Base-by-base conservation (phyloP, 179 eudicot genomes). In the Actinidia arguta region DNA sequence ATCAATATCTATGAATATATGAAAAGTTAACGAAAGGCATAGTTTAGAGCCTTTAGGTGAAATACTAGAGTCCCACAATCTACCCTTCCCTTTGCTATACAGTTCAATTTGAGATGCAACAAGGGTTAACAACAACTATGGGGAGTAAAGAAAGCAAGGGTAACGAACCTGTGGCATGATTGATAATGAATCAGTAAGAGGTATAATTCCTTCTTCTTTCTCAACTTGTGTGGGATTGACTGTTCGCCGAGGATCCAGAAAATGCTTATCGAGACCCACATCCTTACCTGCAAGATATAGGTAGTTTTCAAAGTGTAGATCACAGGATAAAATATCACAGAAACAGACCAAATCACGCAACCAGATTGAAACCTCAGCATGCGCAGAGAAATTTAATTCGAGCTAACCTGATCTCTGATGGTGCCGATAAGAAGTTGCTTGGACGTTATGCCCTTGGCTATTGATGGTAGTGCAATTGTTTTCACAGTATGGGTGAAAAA, bases 211-310 rank as follows among this genome's bases (percentile, higher is more conserved):
- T 87, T 97, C 99, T 87, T 97, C 99, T 87, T 87, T 93, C 89
- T 97, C 99, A 79, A 94, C 97, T 77, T 85, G 91, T 24, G 99
- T 93, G 72, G 99, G 99, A 80, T 91, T 94, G 31, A 88, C 67
- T 78, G 99, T 92, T 69, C 99, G 92, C 71, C 99, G 94, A 81
- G 99, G 99, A 86, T 97, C 99, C 70, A 97, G 77, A 85, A 89
- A 93, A 75, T 99, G 97, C 91, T 97, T 97, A 85, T 97, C 99
- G 88, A 97, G 99, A 77, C 98, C 99, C 93, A 97, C 88, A 85
- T n/a, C n/a, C n/a, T n/a, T n/a, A 97, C 95, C 99, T 97, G 91
- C 47, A 77, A 74, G 62, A 36, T 39, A 71, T 50, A 44, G 25
- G 52, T 48, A 18, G 55, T 25, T 31, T 13, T 54, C 55, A 79